Evolutionary conservation across 164 flowering plant genomes (phyloP).

Genomic region (Tetrastigma voinierianum): DNA sequence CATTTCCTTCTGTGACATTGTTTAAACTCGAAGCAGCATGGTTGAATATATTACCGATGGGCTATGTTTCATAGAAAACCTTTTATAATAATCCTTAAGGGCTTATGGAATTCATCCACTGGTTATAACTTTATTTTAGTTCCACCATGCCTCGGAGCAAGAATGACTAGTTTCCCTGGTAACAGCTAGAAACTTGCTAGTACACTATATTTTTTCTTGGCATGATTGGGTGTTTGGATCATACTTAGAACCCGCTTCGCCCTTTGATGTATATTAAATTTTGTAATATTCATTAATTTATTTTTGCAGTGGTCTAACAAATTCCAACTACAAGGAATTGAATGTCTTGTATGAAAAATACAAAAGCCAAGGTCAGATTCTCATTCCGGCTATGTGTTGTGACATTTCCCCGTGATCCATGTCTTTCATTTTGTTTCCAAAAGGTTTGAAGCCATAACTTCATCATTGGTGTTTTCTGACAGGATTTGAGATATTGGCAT

Average conservation of each 20-base stretch:
- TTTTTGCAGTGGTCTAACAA: constrained; percentile 70
- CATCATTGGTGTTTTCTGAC: constrained; percentile 3
- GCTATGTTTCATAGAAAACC: no score
- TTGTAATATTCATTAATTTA: not conserved
- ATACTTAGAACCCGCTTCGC: not conserved
- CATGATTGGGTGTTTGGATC: no score
- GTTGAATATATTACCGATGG: no score
- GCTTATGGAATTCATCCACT: no score
- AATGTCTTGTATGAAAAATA: constrained; percentile 73
- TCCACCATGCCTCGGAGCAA: no score
- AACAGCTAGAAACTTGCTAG: no score
- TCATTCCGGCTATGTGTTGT: constrained; percentile 4
- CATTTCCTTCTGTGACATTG: no score
- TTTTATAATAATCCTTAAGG: no score
- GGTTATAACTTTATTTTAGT: no score
- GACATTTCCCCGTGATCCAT: not conserved
- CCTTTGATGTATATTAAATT: not conserved
- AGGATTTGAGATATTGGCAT: constrained; percentile 90
- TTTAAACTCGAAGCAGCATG: no score
- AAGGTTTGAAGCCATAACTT: not conserved
- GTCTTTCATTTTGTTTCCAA: not conserved
- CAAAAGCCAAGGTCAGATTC: constrained; percentile 71
- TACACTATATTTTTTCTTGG: no score
- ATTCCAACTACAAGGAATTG: constrained; percentile 86
- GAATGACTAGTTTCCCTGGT: no score